These are phyloP conservation scores for Melaleuca alternifolia DNA, from an alignment of 345 rosid genomes.

Conservation along the genomic window DNA sequence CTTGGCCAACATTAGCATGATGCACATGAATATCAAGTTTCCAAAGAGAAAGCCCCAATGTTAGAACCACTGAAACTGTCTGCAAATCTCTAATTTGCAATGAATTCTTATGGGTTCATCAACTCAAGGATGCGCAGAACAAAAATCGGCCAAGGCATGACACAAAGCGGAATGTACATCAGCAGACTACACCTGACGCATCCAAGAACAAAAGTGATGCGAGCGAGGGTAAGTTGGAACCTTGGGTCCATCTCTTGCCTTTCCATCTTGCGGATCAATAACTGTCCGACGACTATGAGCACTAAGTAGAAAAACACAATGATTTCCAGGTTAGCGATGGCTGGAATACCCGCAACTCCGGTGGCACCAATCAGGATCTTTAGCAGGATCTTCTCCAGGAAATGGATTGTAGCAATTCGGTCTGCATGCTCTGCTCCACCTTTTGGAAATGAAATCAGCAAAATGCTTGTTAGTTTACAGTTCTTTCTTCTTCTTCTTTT, in stretches of 20 bases:
- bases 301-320: not conserved
- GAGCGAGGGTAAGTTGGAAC: fast-evolving
- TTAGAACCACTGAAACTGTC: fast-evolving
- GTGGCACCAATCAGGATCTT: not conserved
- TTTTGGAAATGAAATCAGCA: not conserved
- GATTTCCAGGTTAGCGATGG: not conserved
- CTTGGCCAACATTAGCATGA: not conserved
- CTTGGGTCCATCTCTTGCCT: not conserved
- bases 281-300: fast-evolving
- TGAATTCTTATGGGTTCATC: not conserved
- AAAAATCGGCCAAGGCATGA: not conserved
- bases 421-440: not conserved
- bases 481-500: too few species aligned
- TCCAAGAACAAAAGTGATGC: fast-evolving
- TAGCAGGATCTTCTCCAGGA: fast-evolving
- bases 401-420: not conserved
- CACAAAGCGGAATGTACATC: not conserved
- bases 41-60: fast-evolving
- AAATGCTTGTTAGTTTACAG: not conserved
- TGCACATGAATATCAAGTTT: not conserved
- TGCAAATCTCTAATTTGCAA: fast-evolving
- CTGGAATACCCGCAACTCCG: fast-evolving
- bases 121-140: fast-evolving
- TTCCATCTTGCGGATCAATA: not conserved
- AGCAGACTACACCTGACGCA: fast-evolving